Base-by-base conservation (phyloP, 306 rosid species). In the Ochetophila trinervis region DNA sequence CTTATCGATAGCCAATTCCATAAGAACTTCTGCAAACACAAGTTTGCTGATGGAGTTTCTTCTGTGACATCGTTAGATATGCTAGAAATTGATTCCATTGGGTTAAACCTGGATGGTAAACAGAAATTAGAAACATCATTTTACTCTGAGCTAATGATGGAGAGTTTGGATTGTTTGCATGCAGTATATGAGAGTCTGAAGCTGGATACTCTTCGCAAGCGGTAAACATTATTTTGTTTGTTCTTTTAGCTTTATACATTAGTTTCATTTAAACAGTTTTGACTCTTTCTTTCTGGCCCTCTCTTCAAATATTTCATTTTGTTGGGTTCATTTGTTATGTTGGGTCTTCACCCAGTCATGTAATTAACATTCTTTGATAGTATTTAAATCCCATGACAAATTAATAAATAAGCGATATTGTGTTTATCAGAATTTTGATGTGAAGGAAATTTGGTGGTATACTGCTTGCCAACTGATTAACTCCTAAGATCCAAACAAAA, bases 131-230 rank as follows among this genome's bases (percentile, higher is more conserved):
- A 84, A 27, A 78, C 70, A 53, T 67, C 83, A 21, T 80, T 79
- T 79, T 79, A 78, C 71, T 63, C 84, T 19, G 88, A 89, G 73
- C 78, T 89, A 70, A 73, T 87, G 78, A 67, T 67, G 73, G 88
- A 84, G 79, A 78, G 82, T 74, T 78, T 93, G 64, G 91, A 82
- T 75, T 89, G 95, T 70, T 88, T 93, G 76, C 98, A 93, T 81
- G 93, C 96, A 27, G 91, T 93, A 57, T 93, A 93, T 66, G 98
- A 93, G 81, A 87, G 80, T 79, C 76, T 92, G 71, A 91, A 91
- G 78, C 85, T 92, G 74, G 87, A 92, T 72, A 85, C 79, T 74
- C 98, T 92, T 71, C 95, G 98, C 40, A 92, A 82, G 74, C 45
- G 95, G 98, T 91, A 68, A 60, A 70, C 56, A 17, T 50, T 63